Conservation (phyloP, 805 yeast species). For the Deakozyma indianensis region DNA sequence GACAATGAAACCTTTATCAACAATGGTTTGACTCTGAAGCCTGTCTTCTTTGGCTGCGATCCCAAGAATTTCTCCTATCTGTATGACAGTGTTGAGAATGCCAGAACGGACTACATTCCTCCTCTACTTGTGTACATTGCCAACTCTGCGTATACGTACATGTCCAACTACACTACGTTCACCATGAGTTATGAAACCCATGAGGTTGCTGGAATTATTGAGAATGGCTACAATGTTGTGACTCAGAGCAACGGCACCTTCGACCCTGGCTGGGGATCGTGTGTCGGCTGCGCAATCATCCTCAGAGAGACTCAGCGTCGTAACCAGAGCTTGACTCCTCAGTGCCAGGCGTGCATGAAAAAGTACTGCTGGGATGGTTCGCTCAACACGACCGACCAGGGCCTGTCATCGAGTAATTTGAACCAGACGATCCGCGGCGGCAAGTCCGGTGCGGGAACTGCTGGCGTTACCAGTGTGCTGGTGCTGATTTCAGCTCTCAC, state of each 20-base stretch:
- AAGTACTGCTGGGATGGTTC: slow-evolving; percentile 58
- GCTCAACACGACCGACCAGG: neutral
- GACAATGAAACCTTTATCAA: slow-evolving; percentile 41
- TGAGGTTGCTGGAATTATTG: slow-evolving; percentile 42
- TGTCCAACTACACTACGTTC: slow-evolving; percentile 53
- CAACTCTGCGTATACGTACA: slow-evolving; percentile 44
- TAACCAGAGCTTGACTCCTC: slow-evolving; percentile 40
- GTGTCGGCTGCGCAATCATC: slow-evolving; percentile 66
- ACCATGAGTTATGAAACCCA: slow-evolving; percentile 41
- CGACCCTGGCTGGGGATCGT: slow-evolving; percentile 48
- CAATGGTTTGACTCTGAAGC: slow-evolving; percentile 43
- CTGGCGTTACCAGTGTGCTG: neutral
- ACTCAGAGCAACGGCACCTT: slow-evolving; percentile 47
- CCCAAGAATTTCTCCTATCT: slow-evolving; percentile 41
- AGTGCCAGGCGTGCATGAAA: slow-evolving; percentile 53
- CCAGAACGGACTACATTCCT: slow-evolving; percentile 30
- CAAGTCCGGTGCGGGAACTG: neutral
- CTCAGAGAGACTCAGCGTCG: slow-evolving; percentile 59
- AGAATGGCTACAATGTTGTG: slow-evolving; percentile 56
- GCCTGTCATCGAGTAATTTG: neutral
- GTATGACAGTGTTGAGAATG: slow-evolving; percentile 23
- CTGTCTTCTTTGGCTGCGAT: slow-evolving; percentile 66
- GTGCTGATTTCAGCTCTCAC: neutral
- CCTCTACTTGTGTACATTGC: slow-evolving; percentile 61
- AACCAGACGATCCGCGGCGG: neutral